These are phyloP conservation scores for Capsella bursapastoris DNA, from an alignment of 345 rosid species.

Conservation along the genomic window DNA sequence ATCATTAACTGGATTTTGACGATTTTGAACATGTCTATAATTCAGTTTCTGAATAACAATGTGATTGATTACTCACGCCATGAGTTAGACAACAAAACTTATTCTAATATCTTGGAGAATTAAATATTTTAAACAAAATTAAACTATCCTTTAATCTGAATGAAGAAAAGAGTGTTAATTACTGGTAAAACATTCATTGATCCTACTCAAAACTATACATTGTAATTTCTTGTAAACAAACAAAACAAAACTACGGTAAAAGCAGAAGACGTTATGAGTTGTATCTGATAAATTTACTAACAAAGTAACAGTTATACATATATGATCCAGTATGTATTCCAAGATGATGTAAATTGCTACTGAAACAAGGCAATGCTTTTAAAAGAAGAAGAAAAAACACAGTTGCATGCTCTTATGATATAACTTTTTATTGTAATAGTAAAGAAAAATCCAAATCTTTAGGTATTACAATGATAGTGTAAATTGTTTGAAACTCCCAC, in stretches of 20 bases:
- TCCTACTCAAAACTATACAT: background rate
- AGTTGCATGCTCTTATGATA: background rate
- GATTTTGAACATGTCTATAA: background rate
- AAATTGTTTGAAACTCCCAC: constrained; percentile 36
- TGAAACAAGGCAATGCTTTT: background rate
- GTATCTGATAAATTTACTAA: too few species aligned
- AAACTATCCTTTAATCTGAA: background rate
- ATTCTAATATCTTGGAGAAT: background rate
- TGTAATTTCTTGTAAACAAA: background rate
- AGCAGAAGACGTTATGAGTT: too few species aligned
- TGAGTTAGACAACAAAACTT: background rate
- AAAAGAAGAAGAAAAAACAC: too few species aligned
- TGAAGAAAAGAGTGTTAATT: background rate
- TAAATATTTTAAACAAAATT: background rate
- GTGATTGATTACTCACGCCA: background rate
- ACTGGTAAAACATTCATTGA: background rate
- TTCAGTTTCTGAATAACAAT: background rate
- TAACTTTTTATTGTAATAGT: constrained; percentile 37
- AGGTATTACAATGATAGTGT: constrained; percentile 38
- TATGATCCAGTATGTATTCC: background rate
- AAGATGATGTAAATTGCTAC: background rate
- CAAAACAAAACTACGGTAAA: background rate
- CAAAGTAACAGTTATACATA: background rate
- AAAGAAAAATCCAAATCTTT: constrained; percentile 35
- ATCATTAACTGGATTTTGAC: background rate